These are phyloP conservation scores for Talaromyces islandicus DNA, from an alignment of 2,329 filamentous ascomycete species.

Conservation along the genomic window DNA sequence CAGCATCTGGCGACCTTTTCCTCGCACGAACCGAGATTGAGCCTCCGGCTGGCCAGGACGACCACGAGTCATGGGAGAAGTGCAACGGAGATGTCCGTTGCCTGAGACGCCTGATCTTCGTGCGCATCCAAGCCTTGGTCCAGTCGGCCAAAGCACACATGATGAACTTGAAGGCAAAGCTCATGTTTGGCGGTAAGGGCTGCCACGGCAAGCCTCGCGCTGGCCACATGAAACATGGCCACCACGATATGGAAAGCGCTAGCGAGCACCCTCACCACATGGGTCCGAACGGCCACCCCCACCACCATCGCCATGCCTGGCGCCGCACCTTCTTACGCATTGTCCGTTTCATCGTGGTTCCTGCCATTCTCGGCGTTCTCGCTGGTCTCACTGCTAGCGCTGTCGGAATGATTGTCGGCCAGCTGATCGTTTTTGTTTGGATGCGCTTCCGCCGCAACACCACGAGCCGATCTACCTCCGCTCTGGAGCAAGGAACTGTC, in stretches of 20 bases:
- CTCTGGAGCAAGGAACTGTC: conserved; percentile 29
- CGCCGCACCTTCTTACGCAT: conserved; percentile 34
- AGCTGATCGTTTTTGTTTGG: conserved; percentile 41
- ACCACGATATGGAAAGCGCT: neutral
- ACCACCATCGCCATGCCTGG: conserved; percentile 29
- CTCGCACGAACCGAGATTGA: conserved; percentile 34
- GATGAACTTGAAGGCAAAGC: conserved; percentile 22
- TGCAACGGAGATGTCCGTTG: conserved; percentile 37
- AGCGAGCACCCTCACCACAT: conserved; percentile 13
- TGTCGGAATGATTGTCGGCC: conserved; percentile 43
- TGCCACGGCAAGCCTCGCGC: conserved; percentile 23
- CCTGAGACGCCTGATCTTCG: conserved; percentile 30
- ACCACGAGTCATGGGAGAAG: conserved; percentile 36
- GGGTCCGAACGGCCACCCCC: conserved; percentile 24
- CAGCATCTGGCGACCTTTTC: conserved; percentile 27
- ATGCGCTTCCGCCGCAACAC: conserved; percentile 31
- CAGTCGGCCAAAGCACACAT: conserved; percentile 32
- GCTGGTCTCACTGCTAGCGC: conserved; percentile 41
- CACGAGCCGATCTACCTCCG: conserved; percentile 19
- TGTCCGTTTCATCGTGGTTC: conserved; percentile 40
- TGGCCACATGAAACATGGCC: neutral
- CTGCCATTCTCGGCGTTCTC: conserved; percentile 40
- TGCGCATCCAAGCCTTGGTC: conserved; percentile 35
- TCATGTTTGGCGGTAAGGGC: conserved; percentile 20
- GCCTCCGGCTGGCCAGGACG: conserved; percentile 23